A percentile compares a stretch with the other conserved stretches of the same genome.
Evolutionary conservation across 768 basidiomycete species (phyloP).

Genomic region (Russula lepida): DNA sequence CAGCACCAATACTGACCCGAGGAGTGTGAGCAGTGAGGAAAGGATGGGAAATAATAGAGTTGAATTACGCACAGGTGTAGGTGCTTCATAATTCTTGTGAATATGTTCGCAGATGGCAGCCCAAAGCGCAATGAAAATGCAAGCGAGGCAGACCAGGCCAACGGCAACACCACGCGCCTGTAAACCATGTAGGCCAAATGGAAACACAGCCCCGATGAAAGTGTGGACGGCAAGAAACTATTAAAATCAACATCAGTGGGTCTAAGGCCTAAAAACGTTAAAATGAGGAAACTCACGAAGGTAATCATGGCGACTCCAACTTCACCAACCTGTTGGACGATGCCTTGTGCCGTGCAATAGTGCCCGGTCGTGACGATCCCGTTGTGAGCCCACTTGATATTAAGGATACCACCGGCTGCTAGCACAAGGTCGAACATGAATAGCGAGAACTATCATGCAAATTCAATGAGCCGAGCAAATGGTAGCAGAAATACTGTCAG

Average conservation of each 20-base stretch:
- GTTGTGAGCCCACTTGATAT: slow-evolving; percentile 28
- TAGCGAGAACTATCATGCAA: slow-evolving; percentile 23
- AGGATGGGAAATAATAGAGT: background rate
- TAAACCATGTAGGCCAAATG: slow-evolving; percentile 26
- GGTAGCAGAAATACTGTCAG: background rate
- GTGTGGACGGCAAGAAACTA: slow-evolving; percentile 33
- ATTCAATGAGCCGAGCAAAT: slow-evolving; percentile 4
- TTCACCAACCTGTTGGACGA: slow-evolving; percentile 36
- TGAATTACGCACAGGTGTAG: slow-evolving; percentile 29
- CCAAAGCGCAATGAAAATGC: slow-evolving; percentile 28
- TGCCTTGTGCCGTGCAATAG: slow-evolving; percentile 34
- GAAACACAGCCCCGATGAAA: slow-evolving; percentile 32
- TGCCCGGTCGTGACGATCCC: slow-evolving; percentile 29
- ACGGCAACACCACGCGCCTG: slow-evolving; percentile 26
- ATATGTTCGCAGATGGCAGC: slow-evolving; percentile 26
- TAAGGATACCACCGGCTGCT: slow-evolving; percentile 31
- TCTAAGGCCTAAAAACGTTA: background rate
- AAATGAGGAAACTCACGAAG: slow-evolving; percentile 26
- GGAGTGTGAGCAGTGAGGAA: slow-evolving; percentile 8
- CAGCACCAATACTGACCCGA: slow-evolving; percentile 34
- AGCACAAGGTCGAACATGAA: slow-evolving; percentile 31
- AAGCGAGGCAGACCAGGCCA: background rate
- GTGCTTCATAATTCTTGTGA: no score
- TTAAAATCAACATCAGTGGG: slow-evolving; percentile 23
- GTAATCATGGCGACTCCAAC: slow-evolving; percentile 35